phyloP scores from a whole-genome alignment of 768 basidiomycete species.

The Russula dissimulans region DNA sequence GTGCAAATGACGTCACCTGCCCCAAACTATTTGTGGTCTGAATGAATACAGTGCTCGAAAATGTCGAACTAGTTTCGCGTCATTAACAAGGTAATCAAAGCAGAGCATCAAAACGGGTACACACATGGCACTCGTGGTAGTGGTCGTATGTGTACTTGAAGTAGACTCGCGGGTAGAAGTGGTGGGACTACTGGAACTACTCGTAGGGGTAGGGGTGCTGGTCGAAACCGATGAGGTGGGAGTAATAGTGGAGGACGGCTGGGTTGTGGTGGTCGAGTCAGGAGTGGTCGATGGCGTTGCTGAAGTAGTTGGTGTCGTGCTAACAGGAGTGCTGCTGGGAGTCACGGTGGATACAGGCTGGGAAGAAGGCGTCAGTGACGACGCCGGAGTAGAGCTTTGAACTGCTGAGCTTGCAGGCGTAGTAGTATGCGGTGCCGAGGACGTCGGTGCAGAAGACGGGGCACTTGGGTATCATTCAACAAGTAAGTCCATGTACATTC shows the following conservation, averaged over 20 bases:
- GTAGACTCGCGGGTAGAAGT: not conserved
- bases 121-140: slow-evolving; percentile 13
- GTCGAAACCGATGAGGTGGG: not conserved
- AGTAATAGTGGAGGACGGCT: not conserved
- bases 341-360: not conserved
- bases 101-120: slow-evolving; percentile 20
- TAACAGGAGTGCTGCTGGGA: not conserved
- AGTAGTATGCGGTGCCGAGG: slow-evolving; percentile 7
- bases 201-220: not conserved
- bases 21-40: slow-evolving; percentile 55
- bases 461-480: slow-evolving; percentile 1
- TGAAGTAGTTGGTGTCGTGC: not conserved
- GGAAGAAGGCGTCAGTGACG: slow-evolving; percentile 2
- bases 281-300: not conserved
- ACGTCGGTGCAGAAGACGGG: slow-evolving; percentile 15
- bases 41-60: slow-evolving; percentile 43
- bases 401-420: slow-evolving; percentile 1
- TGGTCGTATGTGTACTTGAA: not conserved
- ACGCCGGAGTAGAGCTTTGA: not conserved
- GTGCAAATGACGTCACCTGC: slow-evolving; percentile 38
- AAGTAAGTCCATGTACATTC: not conserved
- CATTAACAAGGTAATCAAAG: slow-evolving; percentile 8
- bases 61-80: slow-evolving; percentile 37
- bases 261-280: not conserved
- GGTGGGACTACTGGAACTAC: not conserved